These are phyloP conservation scores for Xylariaceae sp. DNA, from an alignment of 2,329 filamentous ascomycete species.

Conservation along the genomic window DNA sequence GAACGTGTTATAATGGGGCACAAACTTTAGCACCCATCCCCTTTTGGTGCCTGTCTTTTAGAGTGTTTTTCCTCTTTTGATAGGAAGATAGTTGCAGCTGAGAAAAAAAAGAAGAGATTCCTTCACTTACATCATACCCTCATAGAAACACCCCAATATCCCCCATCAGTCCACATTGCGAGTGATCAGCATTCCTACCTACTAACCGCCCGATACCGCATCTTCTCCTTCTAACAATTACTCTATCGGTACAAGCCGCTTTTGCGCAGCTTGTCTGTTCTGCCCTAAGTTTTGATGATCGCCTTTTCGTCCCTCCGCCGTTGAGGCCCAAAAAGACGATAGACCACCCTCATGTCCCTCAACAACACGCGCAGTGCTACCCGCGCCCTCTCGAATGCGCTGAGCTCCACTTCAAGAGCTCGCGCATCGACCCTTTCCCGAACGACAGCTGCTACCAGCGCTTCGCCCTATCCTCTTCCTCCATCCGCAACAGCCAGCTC, in stretches of 20 bases:
- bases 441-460: conserved; percentile 5
- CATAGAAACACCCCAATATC: background rate
- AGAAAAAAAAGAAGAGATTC: conserved; percentile 3
- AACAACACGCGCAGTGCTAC: conserved; percentile 26
- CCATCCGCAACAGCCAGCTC: conserved; percentile 7
- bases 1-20: too few relatives aligned
- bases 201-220: too few relatives aligned
- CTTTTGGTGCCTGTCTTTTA: too few relatives aligned
- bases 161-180: background rate
- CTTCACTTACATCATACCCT: conserved; percentile 14
- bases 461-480: background rate
- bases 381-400: conserved; percentile 28
- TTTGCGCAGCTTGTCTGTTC: conserved; percentile 5
- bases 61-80: too few relatives aligned
- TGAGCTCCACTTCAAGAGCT: conserved; percentile 26
- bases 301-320: conserved; percentile 17
- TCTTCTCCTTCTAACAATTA: background rate
- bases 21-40: too few relatives aligned
- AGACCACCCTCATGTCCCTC: conserved; percentile 32
- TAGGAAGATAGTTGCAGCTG: background rate
- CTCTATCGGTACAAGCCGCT: conserved; percentile 4
- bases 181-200: too few relatives aligned
- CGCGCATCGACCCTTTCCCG: conserved; percentile 18
- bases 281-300: conserved; percentile 22
- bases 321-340: conserved; percentile 27